Base-by-base conservation (phyloP, 2,329 filamentous ascomycete genomes). In the Hypoxylon sp. region DNA sequence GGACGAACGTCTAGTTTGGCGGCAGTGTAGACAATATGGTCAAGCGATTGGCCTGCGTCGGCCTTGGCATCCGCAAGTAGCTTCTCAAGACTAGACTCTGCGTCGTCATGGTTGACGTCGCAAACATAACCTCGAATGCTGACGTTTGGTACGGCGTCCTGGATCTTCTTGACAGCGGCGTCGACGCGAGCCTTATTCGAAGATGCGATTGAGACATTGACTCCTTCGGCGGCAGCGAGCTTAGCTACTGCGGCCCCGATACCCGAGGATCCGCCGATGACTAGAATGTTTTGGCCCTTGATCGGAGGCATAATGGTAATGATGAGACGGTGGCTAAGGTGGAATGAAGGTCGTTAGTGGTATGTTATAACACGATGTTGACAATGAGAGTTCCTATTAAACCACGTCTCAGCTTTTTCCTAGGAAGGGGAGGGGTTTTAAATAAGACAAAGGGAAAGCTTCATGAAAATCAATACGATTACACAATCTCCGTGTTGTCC, bases 211-310 rank as follows among this genome's bases (percentile, higher is more conserved):
- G 82, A 84, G 14, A 91, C 85, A n/a, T 75, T 76, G 41, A 85
- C 86, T 34, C 87, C 87, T 63, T 84, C 79, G 58, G 86, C 85
- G 45, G 90, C 75, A 13, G 82, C 79, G 1, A 84, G 85, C 80
- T 90, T 85, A 56, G 89, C 89, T 10, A 89, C 86, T 60, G 80
- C 83, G 69, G 84, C 87, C 32, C 89, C 90, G 43, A 92, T 89
- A 56, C 90, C 90, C 14, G 85, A 84, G 1, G 87, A 86, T 43
- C 88, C 90, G 48, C 90, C 90, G 50, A 91, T 82, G 73, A 92
- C 79, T 43, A 92, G 84, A 71, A 90, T 77, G 66, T 34, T 65
- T 3, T 73, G 69, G 25, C 53, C 59, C 6, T 48, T 78, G 80
- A 73, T 70, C 2, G 69, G 52, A 43, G 71, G 67, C 69, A 73